Evolutionary conservation across 257 asterid genomes (phyloP).

Genomic region (Anisodus acutangulus): DNA sequence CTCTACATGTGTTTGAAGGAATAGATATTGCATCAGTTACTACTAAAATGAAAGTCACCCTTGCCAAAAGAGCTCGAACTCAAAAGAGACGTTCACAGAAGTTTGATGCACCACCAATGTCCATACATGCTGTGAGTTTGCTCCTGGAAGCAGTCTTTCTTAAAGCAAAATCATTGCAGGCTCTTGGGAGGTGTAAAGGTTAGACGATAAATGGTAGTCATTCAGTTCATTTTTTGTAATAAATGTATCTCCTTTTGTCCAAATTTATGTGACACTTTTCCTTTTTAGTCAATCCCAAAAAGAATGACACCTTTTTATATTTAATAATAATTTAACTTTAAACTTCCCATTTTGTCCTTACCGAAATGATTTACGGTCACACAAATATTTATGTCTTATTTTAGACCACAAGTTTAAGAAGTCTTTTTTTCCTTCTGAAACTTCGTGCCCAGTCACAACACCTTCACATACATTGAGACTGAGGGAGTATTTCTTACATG

Average conservation of each 20-base stretch:
- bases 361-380: no score
- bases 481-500: background rate
- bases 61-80: constrained; percentile 59
- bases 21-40: constrained; percentile 74
- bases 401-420: no score
- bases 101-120: constrained; percentile 67
- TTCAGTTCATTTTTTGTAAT: constrained; percentile 12
- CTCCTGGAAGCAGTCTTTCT: constrained; percentile 83
- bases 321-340: no score
- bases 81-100: constrained; percentile 59
- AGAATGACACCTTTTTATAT: no score
- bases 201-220: constrained; percentile 21
- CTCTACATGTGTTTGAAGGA: constrained; percentile 92
- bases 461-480: no score
- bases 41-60: constrained; percentile 74
- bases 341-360: no score
- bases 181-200: constrained; percentile 91
- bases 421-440: no score
- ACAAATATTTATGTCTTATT: no score
- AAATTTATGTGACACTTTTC: no score
- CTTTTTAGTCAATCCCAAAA: no score
- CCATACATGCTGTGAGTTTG: constrained; percentile 81
- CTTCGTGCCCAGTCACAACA: no score
- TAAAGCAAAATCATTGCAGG: constrained; percentile 81
- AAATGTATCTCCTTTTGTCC: background rate